phyloP scores from a whole-genome alignment of 1,284 basidiomycete species.

The Leccinum pallidistipes region DNA sequence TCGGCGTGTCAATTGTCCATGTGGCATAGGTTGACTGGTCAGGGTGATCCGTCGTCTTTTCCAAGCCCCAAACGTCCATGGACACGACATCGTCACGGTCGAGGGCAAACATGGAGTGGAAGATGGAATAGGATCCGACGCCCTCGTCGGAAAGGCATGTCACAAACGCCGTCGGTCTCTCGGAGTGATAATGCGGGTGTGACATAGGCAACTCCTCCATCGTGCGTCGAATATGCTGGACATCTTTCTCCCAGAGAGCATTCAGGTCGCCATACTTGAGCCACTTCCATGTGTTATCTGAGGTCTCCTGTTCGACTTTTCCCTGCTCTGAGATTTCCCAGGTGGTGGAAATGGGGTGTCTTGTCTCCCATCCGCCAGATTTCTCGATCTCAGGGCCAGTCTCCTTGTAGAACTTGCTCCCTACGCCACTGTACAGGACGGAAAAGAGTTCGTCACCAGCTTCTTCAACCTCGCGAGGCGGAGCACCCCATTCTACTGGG shows the following conservation, averaged over 20 bases:
- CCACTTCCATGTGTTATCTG: constrained; percentile 25
- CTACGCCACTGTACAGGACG: constrained; percentile 63
- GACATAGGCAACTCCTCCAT: constrained; percentile 10
- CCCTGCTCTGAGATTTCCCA: constrained; percentile 36
- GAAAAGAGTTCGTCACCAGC: constrained; percentile 44
- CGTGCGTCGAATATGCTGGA: constrained; percentile 26
- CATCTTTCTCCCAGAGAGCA: constrained; percentile 16
- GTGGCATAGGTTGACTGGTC: constrained; percentile 42
- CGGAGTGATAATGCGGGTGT: constrained; percentile 1
- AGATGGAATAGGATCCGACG: constrained; percentile 12
- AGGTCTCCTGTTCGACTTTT: background rate
- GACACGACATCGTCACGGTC: background rate
- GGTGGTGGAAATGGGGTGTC: constrained; percentile 41
- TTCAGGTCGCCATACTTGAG: constrained; percentile 14
- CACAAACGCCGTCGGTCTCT: constrained; percentile 7
- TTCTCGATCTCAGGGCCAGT: constrained; percentile 40
- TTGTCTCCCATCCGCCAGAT: constrained; percentile 49
- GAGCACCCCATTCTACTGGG: constrained; percentile 39
- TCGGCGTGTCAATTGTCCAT: constrained; percentile 49
- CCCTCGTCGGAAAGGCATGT: constrained; percentile 20
- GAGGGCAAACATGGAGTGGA: constrained; percentile 9
- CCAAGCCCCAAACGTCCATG: constrained; percentile 41
- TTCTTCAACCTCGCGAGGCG: constrained; percentile 25
- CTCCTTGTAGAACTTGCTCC: constrained; percentile 48
- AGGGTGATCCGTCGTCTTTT: constrained; percentile 10